These are phyloP conservation scores for Scheffersomyces cryptocercus DNA, from an alignment of 1,139 yeast species.

Conservation along the genomic window DNA sequence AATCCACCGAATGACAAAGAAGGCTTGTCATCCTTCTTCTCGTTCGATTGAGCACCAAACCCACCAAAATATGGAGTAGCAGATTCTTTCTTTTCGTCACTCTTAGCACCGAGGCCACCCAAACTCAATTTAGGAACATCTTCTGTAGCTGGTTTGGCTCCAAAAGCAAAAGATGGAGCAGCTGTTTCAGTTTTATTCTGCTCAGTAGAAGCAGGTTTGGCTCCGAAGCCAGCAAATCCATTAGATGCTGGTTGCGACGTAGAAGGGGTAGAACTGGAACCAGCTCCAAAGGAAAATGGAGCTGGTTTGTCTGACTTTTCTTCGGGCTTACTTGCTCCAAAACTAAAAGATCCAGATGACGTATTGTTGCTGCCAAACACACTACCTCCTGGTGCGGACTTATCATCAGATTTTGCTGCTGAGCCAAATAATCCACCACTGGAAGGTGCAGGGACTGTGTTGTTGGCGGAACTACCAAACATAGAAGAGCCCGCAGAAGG, in stretches of 20 bases:
- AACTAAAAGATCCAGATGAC: conserved; percentile 9
- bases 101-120: conserved; percentile 16
- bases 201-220: neutral
- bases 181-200: conserved; percentile 10
- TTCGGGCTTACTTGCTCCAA: conserved; percentile 10
- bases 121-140: conserved; percentile 8
- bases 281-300: conserved; percentile 16
- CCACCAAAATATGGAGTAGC: conserved; percentile 16
- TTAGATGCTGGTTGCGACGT: conserved; percentile 12
- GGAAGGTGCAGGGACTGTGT: conserved; percentile 3
- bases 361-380: conserved; percentile 23
- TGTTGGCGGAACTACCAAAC: conserved; percentile 8
- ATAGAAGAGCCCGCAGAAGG: conserved; percentile 4
- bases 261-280: no score
- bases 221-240: conserved; percentile 3
- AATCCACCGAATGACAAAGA: conserved; percentile 6
- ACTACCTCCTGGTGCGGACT: conserved; percentile 16
- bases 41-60: conserved; percentile 20
- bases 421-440: conserved; percentile 11
- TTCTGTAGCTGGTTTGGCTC: conserved; percentile 12
- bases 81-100: conserved; percentile 12
- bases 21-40: conserved; percentile 13
- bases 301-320: conserved; percentile 12
- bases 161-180: conserved; percentile 18
- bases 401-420: conserved; percentile 10